Base-by-base conservation (phyloP, 306 rosid species). In the Dryas alaskensis region DNA sequence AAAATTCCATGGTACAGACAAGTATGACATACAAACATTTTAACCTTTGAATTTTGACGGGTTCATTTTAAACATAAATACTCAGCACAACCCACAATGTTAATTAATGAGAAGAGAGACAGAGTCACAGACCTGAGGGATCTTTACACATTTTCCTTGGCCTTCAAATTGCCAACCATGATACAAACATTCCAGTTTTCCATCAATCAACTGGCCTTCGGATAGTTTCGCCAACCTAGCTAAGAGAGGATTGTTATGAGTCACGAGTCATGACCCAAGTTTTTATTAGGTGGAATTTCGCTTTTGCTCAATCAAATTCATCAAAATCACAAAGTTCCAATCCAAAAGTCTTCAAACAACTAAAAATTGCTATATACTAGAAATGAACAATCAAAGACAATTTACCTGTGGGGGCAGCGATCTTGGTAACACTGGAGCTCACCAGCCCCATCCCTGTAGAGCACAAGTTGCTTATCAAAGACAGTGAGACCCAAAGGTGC, bases 81-180 rank as follows among this genome's bases (percentile, higher is more conserved):
- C 37, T 31, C 37, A 31, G 37, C 37, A 2, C 37, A 31, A 31
- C 37, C 37, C 37, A 31, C 37, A 31, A 49, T 54, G 52, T 63
- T 60, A 16, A 60, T 60, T 42, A 8, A 68, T 19, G 39, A 48
- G 14, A 73, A 50, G 16, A 37, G 45, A 74, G 3, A 17, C 8
- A 12, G 10, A 45, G 8, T 14, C 63, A 77, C 85, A 51, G 31
- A 89, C 99, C 99, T 94, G 99, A 70, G 97, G 99, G 70, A 94
- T 94, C 90, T 87, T 94, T 27, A 92, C 97, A 74, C 97, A 92
- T 83, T 89, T 89, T 0, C 99, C 99, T n/a, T 82, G 87, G 4
- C 97, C 98, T 74, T 91, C 93, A 48, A 87, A 94, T 82, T 94
- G 99, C 97, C 99, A 94, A 65, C 99, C 99, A 74, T 94, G 99